Base-by-base conservation (phyloP, 345 rosid species). In the Corchorus olitorius region DNA sequence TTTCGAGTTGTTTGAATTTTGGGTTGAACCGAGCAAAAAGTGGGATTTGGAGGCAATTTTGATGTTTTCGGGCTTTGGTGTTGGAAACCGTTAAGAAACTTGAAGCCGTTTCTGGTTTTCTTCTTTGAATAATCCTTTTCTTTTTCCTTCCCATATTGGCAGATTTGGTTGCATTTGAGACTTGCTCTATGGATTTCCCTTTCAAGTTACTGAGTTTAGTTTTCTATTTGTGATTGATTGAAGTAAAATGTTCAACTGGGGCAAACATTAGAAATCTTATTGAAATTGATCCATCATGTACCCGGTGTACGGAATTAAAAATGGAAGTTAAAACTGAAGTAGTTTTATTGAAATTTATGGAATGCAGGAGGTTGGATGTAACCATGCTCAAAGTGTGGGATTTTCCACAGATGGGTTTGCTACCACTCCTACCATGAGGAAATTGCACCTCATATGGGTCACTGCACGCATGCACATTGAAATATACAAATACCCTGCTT, bases 391-490 rank as follows among this genome's bases (percentile, higher is more conserved):
- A 81, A 84, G 86, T 76, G 86, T 92, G 82, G 99, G 99, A 64
- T 96, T 88, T 81, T 96, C 98, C 3, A 93, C 97, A 0, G 98
- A 92, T 83, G 98, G 99, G 33, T 92, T 96, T 77, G 97, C 92
- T 3, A 96, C 98, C 2, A 96, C 94, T 56, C 80, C 60, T 49
- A 92, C 91, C 6, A 96, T 96, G 99, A 83, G 94, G 77, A 89
- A 96, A 80, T n/a, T 96, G 87, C 92, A 92, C 84, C 99, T 96
- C 75, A 93, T 96, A 59, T 96, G 99, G 99, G 99, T 96, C n/a
- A 93, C 97, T 55, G 94, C 94, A 66, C 91, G 99, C 63, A 93
- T 96, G 98, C 99, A 96, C 78, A 92, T 93, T 60, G 99, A 96
- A 83, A 86, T 96, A 49, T 92, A 90, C 86, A 93, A 86, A 56